Conservation (phyloP, 1,284 basidiomycete genomes). For the Cutaneotrichosporon spelunceum region DNA sequence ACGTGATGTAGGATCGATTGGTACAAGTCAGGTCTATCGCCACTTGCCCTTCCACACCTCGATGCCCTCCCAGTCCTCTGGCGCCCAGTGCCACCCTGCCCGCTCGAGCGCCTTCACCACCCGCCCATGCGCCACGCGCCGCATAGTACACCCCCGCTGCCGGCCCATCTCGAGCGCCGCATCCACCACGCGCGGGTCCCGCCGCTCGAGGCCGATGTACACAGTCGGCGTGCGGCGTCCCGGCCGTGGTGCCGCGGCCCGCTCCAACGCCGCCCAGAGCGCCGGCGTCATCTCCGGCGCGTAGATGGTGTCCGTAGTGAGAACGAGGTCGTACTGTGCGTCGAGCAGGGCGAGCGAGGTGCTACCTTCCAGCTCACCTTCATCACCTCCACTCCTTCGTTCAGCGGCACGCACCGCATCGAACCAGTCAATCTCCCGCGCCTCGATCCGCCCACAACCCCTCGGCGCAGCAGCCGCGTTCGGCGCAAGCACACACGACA, state of each 20-base stretch:
- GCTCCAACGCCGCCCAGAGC: conserved; percentile 62
- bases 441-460: conserved; percentile 54
- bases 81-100: conserved; percentile 51
- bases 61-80: conserved; percentile 47
- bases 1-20: too few species aligned
- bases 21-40: too few species aligned
- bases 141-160: conserved; percentile 57
- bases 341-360: conserved; percentile 2
- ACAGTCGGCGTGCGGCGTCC: conserved; percentile 51
- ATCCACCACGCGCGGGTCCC: conserved; percentile 67
- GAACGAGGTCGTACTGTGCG: conserved; percentile 64
- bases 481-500: conserved; percentile 61
- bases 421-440: conserved; percentile 62
- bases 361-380: conserved; percentile 44
- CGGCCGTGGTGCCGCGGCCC: background rate
- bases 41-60: conserved; percentile 45
- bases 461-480: conserved; percentile 57
- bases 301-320: conserved; percentile 84
- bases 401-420: background rate
- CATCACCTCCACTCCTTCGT: background rate
- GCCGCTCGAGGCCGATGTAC: conserved; percentile 71
- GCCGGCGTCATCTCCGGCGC: conserved; percentile 62
- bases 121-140: conserved; percentile 61
- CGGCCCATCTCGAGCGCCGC: conserved; percentile 58
- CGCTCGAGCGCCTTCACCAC: conserved; percentile 63